Percentiles rank a stretch among this genome's conserved stretches.
Evolutionary conservation across 2,329 filamentous ascomycete genomes (phyloP).

Genomic region (Fusarium sp.): DNA sequence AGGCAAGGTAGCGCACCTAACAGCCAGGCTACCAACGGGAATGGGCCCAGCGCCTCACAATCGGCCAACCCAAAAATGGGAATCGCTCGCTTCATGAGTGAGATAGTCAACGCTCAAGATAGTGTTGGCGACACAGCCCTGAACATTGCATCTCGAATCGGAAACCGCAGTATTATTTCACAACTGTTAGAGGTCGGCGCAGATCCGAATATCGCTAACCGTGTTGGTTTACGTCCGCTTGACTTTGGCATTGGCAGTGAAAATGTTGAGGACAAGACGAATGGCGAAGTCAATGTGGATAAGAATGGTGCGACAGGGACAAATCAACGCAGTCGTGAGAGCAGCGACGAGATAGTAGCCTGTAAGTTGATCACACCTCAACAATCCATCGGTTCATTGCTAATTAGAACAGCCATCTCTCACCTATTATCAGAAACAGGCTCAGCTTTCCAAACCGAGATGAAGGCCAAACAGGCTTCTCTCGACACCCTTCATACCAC

Average conservation of each 20-base stretch:
- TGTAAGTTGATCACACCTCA: slow-evolving; percentile 64
- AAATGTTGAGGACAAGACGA: slow-evolving; percentile 55
- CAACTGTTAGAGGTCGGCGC: slow-evolving; percentile 95
- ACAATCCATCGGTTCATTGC: not conserved
- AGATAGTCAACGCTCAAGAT: slow-evolving; percentile 96
- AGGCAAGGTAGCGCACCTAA: slow-evolving; percentile 77
- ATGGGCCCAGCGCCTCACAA: slow-evolving; percentile 54
- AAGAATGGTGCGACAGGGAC: slow-evolving; percentile 57
- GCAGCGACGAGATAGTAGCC: slow-evolving; percentile 80
- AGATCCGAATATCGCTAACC: slow-evolving; percentile 90
- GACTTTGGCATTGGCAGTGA: slow-evolving; percentile 93
- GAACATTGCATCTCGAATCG: slow-evolving; percentile 92
- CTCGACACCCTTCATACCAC: slow-evolving; percentile 85
- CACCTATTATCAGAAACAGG: slow-evolving; percentile 84
- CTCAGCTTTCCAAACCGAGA: slow-evolving; percentile 80
- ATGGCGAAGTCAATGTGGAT: slow-evolving; percentile 56
- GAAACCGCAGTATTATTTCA: slow-evolving; percentile 94
- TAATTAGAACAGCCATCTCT: slow-evolving; percentile 71
- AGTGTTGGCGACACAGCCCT: slow-evolving; percentile 94
- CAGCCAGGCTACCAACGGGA: slow-evolving; percentile 57
- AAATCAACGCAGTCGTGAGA: slow-evolving; percentile 72
- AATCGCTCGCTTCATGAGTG: slow-evolving; percentile 92
- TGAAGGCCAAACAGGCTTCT: slow-evolving; percentile 83
- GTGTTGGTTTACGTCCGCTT: slow-evolving; percentile 86
- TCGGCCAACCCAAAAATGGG: slow-evolving; percentile 74